Conservation (phyloP, 139 green algal species). For the Chlamydomonas incerta region DNA sequence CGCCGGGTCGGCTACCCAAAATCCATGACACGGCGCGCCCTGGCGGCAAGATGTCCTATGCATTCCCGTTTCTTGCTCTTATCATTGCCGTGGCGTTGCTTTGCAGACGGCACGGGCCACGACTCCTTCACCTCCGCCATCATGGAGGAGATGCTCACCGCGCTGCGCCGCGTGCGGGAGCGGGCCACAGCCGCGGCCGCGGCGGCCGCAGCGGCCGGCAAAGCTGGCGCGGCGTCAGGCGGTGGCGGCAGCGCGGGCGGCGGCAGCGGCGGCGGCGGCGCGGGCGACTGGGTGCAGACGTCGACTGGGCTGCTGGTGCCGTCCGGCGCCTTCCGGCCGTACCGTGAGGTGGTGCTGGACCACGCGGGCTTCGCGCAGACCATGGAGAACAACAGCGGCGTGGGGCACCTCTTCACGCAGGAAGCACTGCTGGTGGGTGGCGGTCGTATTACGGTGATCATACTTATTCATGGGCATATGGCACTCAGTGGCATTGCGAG, state of each 20-base stretch:
- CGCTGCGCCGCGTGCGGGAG: background rate
- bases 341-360: slow-evolving; percentile 23
- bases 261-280: background rate
- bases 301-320: background rate
- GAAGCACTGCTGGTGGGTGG: background rate
- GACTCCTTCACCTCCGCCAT: slow-evolving; percentile 28
- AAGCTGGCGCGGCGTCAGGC: background rate
- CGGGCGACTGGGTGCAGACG: background rate
- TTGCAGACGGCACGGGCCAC: too few species aligned
- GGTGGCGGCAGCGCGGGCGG: background rate
- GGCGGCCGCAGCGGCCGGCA: background rate
- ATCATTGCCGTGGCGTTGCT: too few species aligned
- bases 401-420: slow-evolving; percentile 15
- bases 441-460: too few species aligned
- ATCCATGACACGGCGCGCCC: too few species aligned
- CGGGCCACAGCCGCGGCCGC: background rate
- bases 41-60: too few species aligned
- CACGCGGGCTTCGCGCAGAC: slow-evolving; percentile 24
- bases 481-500: too few species aligned
- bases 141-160: background rate
- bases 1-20: too few species aligned
- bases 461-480: too few species aligned
- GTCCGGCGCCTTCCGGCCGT: background rate
- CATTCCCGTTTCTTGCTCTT: too few species aligned
- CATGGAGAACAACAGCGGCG: slow-evolving; percentile 12